phyloP scores from a whole-genome alignment of 2,329 filamentous ascomycete species.

The Tolypocladium pustulatum region DNA sequence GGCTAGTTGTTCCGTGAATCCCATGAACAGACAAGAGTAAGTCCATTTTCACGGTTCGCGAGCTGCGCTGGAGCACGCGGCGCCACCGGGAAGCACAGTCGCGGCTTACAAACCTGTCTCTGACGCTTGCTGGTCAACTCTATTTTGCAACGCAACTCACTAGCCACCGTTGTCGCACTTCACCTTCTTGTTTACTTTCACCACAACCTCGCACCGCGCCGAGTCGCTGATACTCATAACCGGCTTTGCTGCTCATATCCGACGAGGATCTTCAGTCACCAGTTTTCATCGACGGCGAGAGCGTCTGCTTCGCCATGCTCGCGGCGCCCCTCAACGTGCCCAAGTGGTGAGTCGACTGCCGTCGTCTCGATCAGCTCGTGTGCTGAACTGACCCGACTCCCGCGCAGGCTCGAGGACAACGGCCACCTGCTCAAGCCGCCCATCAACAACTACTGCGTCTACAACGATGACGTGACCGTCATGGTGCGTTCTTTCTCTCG shows the following conservation, averaged over 20 bases:
- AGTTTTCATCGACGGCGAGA: background rate
- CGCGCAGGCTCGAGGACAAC: slow-evolving; percentile 73
- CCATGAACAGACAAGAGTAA: background rate
- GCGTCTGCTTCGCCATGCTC: slow-evolving; percentile 27
- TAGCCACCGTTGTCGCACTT: too few species aligned
- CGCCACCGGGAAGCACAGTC: background rate
- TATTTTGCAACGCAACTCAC: background rate
- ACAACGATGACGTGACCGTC: slow-evolving; percentile 72
- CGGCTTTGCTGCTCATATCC: background rate
- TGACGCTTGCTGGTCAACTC: background rate
- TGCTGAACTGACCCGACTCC: background rate
- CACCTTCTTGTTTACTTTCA: too few species aligned
- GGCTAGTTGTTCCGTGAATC: background rate
- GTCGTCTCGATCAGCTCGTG: background rate
- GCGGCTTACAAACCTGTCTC: background rate
- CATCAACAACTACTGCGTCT: slow-evolving; percentile 96
- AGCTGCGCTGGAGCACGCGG: too few species aligned
- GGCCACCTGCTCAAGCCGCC: slow-evolving; percentile 86
- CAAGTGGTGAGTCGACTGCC: slow-evolving; percentile 37
- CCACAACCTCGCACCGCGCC: too few species aligned
- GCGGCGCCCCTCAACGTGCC: slow-evolving; percentile 42
- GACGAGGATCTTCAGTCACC: background rate
- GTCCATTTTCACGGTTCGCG: too few species aligned
- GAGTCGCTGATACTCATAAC: background rate
- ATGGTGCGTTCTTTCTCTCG: slow-evolving; percentile 43